A percentile compares a stretch with the other conserved stretches of the same genome.
Evolutionary conservation across 148 eudicot genomes (phyloP).

Genomic region (Spergularia marina): DNA sequence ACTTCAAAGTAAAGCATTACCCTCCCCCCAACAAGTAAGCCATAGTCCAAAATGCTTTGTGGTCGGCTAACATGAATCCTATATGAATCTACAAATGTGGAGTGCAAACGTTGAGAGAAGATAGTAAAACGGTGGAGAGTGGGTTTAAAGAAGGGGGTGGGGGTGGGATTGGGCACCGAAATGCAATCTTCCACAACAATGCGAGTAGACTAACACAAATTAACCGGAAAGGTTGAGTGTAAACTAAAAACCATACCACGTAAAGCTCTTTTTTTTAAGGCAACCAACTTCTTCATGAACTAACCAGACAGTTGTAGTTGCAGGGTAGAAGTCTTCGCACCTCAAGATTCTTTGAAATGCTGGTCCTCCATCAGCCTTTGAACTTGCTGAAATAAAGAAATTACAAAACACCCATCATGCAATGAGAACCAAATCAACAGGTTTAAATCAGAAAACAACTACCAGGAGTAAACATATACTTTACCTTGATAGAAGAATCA

Average conservation of each 20-base stretch:
- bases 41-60: no score
- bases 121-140: no score
- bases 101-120: no score
- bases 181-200: no score
- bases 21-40: no score
- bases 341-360: slow-evolving; percentile 39
- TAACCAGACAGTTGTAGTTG: slow-evolving; percentile 1
- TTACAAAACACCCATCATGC: not conserved
- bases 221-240: no score
- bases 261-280: not conserved
- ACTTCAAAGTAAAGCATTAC: no score
- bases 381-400: slow-evolving; percentile 50
- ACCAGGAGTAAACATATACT: not conserved
- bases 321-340: slow-evolving; percentile 18
- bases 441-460: not conserved
- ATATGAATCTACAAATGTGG: no score
- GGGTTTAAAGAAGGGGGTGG: no score
- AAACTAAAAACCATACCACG: not conserved
- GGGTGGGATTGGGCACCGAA: no score
- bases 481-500: slow-evolving; percentile 75
- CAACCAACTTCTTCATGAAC: not conserved
- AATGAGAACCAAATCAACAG: slow-evolving; percentile 1
- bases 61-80: no score
- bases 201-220: no score
- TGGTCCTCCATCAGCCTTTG: slow-evolving; percentile 54